Conservation (phyloP, 169 alveolate genomes). For the Perkinsus olseni region DNA sequence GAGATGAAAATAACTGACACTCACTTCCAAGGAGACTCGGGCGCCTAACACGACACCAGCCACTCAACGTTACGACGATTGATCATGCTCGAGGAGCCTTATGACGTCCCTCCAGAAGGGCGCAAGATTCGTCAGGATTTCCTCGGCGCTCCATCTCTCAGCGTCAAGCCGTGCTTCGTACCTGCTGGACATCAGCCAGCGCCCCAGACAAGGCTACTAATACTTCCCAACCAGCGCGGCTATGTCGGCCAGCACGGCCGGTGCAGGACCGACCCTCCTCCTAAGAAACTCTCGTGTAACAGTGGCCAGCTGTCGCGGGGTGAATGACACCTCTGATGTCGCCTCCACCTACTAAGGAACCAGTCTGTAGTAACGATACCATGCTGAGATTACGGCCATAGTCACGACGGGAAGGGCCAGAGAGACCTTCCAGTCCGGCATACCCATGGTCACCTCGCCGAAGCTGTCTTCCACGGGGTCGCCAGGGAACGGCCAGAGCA, state of each 20-base stretch:
- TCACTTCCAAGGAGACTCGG: not conserved
- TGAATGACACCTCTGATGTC: not conserved
- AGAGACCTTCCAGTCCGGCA: not conserved
- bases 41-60: not conserved
- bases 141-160: not conserved
- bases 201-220: not conserved
- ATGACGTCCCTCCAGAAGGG: not conserved
- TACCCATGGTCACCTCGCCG: not conserved
- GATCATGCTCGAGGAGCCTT: not conserved
- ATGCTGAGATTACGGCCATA: not conserved
- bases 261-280: not conserved
- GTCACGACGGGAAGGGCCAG: not conserved
- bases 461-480: not conserved
- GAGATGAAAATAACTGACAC: not conserved
- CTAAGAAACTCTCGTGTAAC: not conserved
- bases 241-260: not conserved
- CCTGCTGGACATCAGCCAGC: not conserved
- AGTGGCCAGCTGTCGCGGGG: not conserved
- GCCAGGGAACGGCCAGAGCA: not conserved
- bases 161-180: not conserved
- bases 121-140: not conserved
- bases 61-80: not conserved
- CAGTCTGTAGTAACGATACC: too few relatives aligned
- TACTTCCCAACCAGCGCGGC: not conserved
- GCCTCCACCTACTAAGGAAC: not conserved